These are phyloP conservation scores for Salvia rosmarinus DNA, from an alignment of 257 asterid species.

Conservation along the genomic window DNA sequence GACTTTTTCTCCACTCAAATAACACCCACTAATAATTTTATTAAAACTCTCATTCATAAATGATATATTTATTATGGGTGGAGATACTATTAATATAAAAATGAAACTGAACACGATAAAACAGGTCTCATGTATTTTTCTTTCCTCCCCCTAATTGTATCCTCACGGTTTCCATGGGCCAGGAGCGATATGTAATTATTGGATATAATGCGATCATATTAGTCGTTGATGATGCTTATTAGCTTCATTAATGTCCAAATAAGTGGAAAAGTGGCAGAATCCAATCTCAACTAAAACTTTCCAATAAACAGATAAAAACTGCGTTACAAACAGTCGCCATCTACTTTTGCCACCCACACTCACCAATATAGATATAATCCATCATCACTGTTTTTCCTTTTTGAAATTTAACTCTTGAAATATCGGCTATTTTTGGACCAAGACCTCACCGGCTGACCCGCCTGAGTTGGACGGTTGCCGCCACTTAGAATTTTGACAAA, in stretches of 20 bases:
- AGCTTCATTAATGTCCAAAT: conserved; percentile 22
- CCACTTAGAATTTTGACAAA: conserved; percentile 11
- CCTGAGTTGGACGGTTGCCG: conserved; percentile 50
- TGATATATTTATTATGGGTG: no score
- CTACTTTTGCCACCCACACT: conserved; percentile 50
- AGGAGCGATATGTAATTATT: no score
- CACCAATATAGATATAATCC: neutral
- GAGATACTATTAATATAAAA: no score
- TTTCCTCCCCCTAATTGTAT: no score
- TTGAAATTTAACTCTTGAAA: neutral
- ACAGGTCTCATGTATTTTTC: no score
- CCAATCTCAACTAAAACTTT: neutral
- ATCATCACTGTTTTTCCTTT: neutral
- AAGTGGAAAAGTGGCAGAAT: neutral
- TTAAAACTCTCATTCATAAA: no score
- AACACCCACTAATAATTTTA: no score
- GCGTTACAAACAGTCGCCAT: conserved; percentile 24
- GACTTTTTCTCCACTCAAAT: no score
- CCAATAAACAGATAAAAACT: conserved; percentile 10
- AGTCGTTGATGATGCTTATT: neutral
- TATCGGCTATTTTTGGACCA: conserved; percentile 36
- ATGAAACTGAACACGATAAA: no score
- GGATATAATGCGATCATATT: no score
- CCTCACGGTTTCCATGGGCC: no score
- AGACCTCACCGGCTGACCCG: conserved; percentile 17